These are phyloP conservation scores for Blastocystis sp. DNA, from an alignment of 352 stramenopile genomes.

Conservation along the genomic window DNA sequence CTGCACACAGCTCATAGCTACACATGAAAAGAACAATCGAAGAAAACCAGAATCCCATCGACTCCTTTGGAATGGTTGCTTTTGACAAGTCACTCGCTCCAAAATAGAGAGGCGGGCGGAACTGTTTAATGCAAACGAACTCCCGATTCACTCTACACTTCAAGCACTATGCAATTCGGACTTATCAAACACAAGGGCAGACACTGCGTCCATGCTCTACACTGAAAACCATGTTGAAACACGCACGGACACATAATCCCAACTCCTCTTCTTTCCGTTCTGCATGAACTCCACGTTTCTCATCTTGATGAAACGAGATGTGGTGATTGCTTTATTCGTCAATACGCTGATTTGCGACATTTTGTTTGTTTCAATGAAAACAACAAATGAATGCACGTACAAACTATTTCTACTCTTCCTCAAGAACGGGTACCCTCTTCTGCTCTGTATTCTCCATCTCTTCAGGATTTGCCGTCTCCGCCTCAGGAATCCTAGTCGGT, in stretches of 20 bases:
- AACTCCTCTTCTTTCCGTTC: slow-evolving; percentile 1
- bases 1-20: slow-evolving; percentile 64
- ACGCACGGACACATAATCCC: slow-evolving; percentile 38
- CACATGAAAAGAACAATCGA: background rate
- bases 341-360: slow-evolving; percentile 23
- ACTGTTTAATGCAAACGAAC: slow-evolving; percentile 48
- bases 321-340: slow-evolving; percentile 1
- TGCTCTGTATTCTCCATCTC: background rate
- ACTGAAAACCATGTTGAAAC: background rate
- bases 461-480: background rate
- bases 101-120: slow-evolving; percentile 36
- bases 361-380: background rate
- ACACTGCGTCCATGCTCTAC: slow-evolving; percentile 60
- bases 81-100: slow-evolving; percentile 48
- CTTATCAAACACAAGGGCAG: slow-evolving; percentile 59
- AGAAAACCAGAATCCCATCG: slow-evolving; percentile 30
- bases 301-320: slow-evolving; percentile 45
- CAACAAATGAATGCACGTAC: background rate
- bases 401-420: background rate
- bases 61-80: background rate
- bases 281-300: slow-evolving; percentile 25
- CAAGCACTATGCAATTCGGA: background rate
- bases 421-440: background rate
- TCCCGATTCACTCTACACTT: slow-evolving; percentile 40
- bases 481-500: background rate